Conservation (phyloP, 2,329 filamentous ascomycete species). For the Penicillium freii region DNA sequence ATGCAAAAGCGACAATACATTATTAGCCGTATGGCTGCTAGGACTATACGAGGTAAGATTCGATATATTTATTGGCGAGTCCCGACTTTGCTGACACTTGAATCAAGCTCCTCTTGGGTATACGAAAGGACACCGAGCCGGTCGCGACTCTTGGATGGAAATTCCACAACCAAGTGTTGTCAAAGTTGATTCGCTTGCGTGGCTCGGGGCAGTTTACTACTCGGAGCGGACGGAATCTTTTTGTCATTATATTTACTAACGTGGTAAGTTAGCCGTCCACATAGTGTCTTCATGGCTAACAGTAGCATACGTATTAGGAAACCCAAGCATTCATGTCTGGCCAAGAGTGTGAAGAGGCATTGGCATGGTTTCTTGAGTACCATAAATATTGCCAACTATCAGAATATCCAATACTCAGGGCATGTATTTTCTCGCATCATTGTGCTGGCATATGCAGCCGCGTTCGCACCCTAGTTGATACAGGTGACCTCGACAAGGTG, state of each 20-base stretch:
- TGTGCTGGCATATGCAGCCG: neutral
- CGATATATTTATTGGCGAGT: neutral
- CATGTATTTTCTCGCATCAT: neutral
- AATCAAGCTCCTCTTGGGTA: neutral
- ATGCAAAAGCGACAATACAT: neutral
- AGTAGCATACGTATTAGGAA: neutral
- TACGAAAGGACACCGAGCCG: neutral
- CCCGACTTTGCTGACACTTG: neutral
- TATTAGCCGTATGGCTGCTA: neutral
- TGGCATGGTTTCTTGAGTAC: neutral
- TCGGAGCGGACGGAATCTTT: neutral
- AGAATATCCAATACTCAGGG: neutral
- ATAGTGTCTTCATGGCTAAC: neutral
- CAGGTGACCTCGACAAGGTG: neutral
- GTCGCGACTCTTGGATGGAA: neutral
- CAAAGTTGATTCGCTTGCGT: neutral
- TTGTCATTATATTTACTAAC: neutral
- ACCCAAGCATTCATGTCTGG: neutral
- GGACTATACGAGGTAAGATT: neutral
- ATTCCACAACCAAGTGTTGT: neutral
- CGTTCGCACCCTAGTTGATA: neutral
- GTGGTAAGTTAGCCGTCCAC: neutral
- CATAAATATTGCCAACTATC: neutral
- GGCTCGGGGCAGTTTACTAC: neutral
- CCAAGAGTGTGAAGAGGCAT: neutral